Evolutionary conservation across 352 stramenopile genomes (phyloP).

Genomic region (Pythium dissotocum): DNA sequence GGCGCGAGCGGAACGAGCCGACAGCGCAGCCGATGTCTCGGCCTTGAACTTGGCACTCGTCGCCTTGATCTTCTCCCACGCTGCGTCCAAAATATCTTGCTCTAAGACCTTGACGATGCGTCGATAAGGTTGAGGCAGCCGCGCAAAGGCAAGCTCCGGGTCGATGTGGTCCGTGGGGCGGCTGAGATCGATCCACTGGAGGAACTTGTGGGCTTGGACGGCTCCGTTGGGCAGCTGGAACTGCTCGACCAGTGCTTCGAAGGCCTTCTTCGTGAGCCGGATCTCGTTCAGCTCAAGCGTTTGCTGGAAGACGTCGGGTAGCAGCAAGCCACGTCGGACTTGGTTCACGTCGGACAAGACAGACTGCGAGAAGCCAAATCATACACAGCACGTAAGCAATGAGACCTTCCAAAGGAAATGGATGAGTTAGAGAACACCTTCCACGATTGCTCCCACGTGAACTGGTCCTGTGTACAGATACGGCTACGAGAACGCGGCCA

Average conservation of each 20-base stretch:
- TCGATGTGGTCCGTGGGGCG: slow-evolving; percentile 57
- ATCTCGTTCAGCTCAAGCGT: slow-evolving; percentile 54
- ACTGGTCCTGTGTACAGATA: slow-evolving; percentile 26
- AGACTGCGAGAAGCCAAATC: slow-evolving; percentile 16
- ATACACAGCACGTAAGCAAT: background rate
- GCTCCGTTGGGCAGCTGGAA: slow-evolving; percentile 50
- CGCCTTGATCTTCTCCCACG: slow-evolving; percentile 48
- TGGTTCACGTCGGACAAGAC: slow-evolving; percentile 36
- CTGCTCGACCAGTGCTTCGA: slow-evolving; percentile 32
- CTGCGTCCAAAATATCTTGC: slow-evolving; percentile 52
- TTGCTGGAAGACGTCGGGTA: slow-evolving; percentile 44
- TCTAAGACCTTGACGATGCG: slow-evolving; percentile 69
- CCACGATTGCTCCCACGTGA: slow-evolving; percentile 33
- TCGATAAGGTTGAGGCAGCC: slow-evolving; percentile 70
- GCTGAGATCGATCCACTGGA: slow-evolving; percentile 58
- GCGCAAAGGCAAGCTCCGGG: slow-evolving; percentile 55
- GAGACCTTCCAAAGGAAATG: background rate
- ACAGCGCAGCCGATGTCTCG: slow-evolving; percentile 26
- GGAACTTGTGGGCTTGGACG: slow-evolving; percentile 40
- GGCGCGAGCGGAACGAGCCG: slow-evolving; percentile 24
- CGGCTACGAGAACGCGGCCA: slow-evolving; percentile 2
- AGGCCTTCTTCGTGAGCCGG: slow-evolving; percentile 30
- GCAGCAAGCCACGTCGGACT: slow-evolving; percentile 37
- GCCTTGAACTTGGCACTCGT: slow-evolving; percentile 46
- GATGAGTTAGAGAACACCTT: slow-evolving; percentile 15